Conservation (phyloP, 2,329 filamentous ascomycete species). For the Amylocarpus encephaloides region DNA sequence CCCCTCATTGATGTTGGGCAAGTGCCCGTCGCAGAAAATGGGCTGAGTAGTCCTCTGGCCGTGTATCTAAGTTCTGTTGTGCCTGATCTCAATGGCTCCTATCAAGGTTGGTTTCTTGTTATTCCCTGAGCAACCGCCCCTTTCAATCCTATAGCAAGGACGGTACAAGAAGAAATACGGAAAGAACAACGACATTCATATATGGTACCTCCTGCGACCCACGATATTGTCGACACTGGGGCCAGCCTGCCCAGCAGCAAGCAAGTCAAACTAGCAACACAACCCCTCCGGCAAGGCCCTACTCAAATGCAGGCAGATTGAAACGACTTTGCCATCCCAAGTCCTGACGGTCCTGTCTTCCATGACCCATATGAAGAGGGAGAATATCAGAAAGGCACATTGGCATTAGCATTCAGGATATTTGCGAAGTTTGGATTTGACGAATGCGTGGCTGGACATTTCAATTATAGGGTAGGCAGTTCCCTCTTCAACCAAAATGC, state of each 20-base stretch:
- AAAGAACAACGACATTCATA: neutral
- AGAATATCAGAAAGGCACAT: slow-evolving; percentile 36
- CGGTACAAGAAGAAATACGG: neutral
- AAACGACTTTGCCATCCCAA: slow-evolving; percentile 1
- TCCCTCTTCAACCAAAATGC: neutral
- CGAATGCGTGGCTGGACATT: slow-evolving; percentile 42
- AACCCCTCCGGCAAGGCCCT: slow-evolving; percentile 20
- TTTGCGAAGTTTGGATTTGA: slow-evolving; percentile 41
- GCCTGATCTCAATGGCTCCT: neutral
- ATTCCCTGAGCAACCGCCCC: no score
- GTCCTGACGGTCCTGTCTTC: slow-evolving; percentile 17
- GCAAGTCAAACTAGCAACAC: slow-evolving; percentile 5
- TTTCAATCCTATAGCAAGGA: no score
- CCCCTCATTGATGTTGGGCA: neutral
- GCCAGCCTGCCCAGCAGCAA: slow-evolving; percentile 8
- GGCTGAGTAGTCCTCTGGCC: neutral
- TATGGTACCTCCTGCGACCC: slow-evolving; percentile 23
- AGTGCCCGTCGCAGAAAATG: neutral
- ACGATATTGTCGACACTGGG: slow-evolving; percentile 9
- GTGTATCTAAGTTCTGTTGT: neutral
- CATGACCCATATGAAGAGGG: slow-evolving; percentile 32
- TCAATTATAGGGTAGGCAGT: slow-evolving; percentile 33
- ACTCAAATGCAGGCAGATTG: slow-evolving; percentile 10
- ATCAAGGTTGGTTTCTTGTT: neutral
- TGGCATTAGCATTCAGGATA: slow-evolving; percentile 42